Conservation (phyloP, 2,329 filamentous ascomycete species). For the Zasmidium citrigriseum region DNA sequence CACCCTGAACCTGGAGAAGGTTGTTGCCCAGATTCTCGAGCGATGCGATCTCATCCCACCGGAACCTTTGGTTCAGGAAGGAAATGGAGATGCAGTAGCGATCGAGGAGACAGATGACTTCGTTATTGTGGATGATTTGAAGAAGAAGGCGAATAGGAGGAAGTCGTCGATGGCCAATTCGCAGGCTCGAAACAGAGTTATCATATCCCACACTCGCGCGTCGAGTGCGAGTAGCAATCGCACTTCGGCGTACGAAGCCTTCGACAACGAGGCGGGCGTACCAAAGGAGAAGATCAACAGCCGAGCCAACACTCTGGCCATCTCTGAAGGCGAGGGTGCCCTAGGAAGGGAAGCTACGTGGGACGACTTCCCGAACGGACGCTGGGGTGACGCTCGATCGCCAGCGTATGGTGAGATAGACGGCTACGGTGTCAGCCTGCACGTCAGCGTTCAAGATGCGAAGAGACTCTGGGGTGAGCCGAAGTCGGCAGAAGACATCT, state of each 20-base stretch:
- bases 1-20: slow-evolving; percentile 93
- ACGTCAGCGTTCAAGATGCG: slow-evolving; percentile 83
- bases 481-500: slow-evolving; percentile 69
- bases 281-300: slow-evolving; percentile 68
- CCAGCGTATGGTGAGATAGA: slow-evolving; percentile 96
- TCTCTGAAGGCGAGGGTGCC: slow-evolving; percentile 88
- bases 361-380: slow-evolving; percentile 97
- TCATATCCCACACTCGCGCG: slow-evolving; percentile 63
- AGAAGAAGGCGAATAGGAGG: slow-evolving; percentile 49
- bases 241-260: slow-evolving; percentile 61
- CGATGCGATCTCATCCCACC: slow-evolving; percentile 77
- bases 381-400: slow-evolving; percentile 90
- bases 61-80: slow-evolving; percentile 39
- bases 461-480: slow-evolving; percentile 84
- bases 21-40: slow-evolving; percentile 90
- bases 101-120: slow-evolving; percentile 37
- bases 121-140: slow-evolving; percentile 49
- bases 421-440: slow-evolving; percentile 94
- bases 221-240: slow-evolving; percentile 56
- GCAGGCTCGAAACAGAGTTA: slow-evolving; percentile 82
- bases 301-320: slow-evolving; percentile 82
- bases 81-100: slow-evolving; percentile 21
- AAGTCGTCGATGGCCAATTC: slow-evolving; percentile 79
- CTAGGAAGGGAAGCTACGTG: slow-evolving; percentile 93
- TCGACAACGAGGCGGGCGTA: slow-evolving; percentile 75